Base-by-base conservation (phyloP, 129 eudicot species). In the Flaveria sonorensis region DNA sequence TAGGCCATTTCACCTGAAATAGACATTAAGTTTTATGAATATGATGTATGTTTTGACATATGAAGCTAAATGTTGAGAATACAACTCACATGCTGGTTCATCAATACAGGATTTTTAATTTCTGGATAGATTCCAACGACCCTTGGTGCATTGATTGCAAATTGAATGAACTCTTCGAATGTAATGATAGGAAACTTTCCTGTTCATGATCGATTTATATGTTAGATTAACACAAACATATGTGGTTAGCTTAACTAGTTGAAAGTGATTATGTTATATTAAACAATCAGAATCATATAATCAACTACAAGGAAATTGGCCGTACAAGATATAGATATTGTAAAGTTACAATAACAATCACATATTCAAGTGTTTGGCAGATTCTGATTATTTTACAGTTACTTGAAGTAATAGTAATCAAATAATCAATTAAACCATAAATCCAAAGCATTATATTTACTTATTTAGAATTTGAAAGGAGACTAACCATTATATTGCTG, bases 71-170 rank as follows among this genome's bases (percentile, higher is more conserved):
- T 4, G 19, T 51, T 24, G 75, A 36, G 18, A 71, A 64, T 32
- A 26, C 52, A 76, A 78, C 97, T 87, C 74, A 95, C 99, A 55
- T 81, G 97, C 66, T 89, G 88, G 84, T 91, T 95, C 85, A 95
- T 91, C 74, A 91, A 79, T 18, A 91, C 83, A 6, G 99, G 99
- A 84, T 88, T 88, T 75, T 95, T 95, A 10, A 95, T 95, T 86
- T 95, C 99, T 55, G 99, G 99, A 85, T 95, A 95, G 80, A 95
- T 91, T 75, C 99, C 99, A 62, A 95, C 94, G n/a, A 89, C 84
- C 81, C 99, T 81, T 18, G 94, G 89, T 48, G 99, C 97, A 70
- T 89, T 85, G 65, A 95, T 81, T 18, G 97, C 96, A 85, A 95
- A 88, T 42, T 86, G 80, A 53, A 95, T 88, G 79, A 83, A 95